A percentile compares a stretch with the other conserved stretches of the same genome.
Evolutionary conservation across 352 stramenopile species (phyloP).

Genomic region (Pythium dissimile): DNA sequence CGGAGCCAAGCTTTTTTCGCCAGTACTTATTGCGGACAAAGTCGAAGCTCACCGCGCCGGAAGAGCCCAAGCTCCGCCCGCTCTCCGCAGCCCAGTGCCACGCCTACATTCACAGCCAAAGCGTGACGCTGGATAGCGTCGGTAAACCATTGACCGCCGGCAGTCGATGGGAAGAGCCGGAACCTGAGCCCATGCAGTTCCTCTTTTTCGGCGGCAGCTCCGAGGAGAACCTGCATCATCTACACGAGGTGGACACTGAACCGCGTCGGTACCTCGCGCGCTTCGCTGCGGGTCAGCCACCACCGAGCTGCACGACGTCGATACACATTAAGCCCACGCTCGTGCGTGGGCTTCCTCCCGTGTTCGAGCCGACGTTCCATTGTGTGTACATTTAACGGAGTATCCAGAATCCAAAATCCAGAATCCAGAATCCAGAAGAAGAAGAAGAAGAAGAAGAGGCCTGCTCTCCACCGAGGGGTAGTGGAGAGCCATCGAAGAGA

Average conservation of each 20-base stretch:
- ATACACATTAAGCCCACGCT: conserved; percentile 41
- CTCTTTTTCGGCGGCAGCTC: conserved; percentile 49
- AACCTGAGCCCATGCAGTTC: conserved; percentile 38
- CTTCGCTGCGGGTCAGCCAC: conserved; percentile 1
- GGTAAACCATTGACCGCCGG: conserved; percentile 8
- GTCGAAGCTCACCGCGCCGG: background rate
- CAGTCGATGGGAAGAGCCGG: conserved; percentile 8
- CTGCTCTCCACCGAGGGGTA: conserved; percentile 13
- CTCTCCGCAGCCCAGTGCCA: conserved; percentile 1
- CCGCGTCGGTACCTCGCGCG: conserved; percentile 16
- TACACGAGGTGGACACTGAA: conserved; percentile 29
- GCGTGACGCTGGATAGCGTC: conserved; percentile 1
- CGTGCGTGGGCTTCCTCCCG: conserved; percentile 36
- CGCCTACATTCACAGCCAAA: conserved; percentile 15
- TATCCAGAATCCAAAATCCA: too few species aligned
- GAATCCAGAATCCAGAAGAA: too few species aligned
- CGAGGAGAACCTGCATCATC: conserved; percentile 27
- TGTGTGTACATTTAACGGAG: conserved; percentile 13
- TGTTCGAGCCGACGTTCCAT: conserved; percentile 37
- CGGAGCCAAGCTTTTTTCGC: conserved; percentile 12
- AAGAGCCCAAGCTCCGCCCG: conserved; percentile 12
- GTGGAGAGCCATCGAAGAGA: background rate
- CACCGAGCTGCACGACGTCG: conserved; percentile 21
- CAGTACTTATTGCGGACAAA: conserved; percentile 15
- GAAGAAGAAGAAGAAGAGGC: too few species aligned